These are phyloP conservation scores for Agrocybe praecox DNA, from an alignment of 768 basidiomycete species.

Conservation along the genomic window DNA sequence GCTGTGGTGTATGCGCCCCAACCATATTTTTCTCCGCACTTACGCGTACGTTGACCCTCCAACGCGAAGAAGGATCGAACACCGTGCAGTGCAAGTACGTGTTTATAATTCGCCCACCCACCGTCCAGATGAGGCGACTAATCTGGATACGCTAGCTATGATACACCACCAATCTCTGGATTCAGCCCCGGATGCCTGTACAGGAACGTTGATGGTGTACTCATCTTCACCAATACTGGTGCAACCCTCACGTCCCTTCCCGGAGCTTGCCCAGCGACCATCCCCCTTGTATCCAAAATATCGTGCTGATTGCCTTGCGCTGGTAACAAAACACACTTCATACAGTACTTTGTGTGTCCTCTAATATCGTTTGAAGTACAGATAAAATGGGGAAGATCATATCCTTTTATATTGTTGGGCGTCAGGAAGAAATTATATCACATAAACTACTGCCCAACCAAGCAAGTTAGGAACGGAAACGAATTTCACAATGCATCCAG, in stretches of 20 bases:
- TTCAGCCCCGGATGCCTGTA: constrained; percentile 9
- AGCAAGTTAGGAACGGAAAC: too few species aligned
- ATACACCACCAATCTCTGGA: constrained; percentile 10
- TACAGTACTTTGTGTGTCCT: too few species aligned
- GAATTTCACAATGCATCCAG: too few species aligned
- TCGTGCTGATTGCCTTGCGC: constrained; percentile 6
- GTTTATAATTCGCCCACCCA: not conserved
- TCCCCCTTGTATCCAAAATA: constrained; percentile 8
- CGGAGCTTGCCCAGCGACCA: constrained; percentile 5
- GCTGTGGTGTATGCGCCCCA: constrained; percentile 6
- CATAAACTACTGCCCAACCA: too few species aligned
- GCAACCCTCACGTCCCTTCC: constrained; percentile 1
- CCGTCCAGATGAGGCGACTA: not conserved
- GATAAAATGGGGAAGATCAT: too few species aligned
- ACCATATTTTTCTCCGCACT: constrained; percentile 6
- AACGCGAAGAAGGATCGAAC: constrained; percentile 7
- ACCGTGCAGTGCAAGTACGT: constrained; percentile 14
- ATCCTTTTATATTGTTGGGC: too few species aligned
- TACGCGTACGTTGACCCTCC: constrained; percentile 3
- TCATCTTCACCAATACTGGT: constrained; percentile 11
- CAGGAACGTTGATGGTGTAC: constrained; percentile 7
- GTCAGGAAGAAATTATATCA: too few species aligned
- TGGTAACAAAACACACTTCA: too few species aligned
- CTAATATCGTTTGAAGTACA: too few species aligned
- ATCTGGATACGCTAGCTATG: constrained; percentile 4